Conservation (phyloP, 1,284 basidiomycete genomes). For the Malassezia slooffiae region DNA sequence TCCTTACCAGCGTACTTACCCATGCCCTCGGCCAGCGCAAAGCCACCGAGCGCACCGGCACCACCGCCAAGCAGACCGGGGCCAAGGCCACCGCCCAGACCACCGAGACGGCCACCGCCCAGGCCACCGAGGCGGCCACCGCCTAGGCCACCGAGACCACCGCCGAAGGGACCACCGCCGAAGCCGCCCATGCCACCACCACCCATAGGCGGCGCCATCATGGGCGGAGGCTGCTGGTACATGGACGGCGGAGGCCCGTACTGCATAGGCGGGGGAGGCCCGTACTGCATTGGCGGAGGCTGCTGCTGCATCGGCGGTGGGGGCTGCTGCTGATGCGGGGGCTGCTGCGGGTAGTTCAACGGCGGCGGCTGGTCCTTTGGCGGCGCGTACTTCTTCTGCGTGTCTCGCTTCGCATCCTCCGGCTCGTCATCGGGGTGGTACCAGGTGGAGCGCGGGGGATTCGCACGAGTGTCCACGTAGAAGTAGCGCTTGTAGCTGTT, state of each 20-base stretch:
- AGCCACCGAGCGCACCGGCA: conserved; percentile 14
- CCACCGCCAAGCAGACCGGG: conserved; percentile 36
- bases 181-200: conserved; percentile 26
- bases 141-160: conserved; percentile 28
- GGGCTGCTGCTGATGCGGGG: conserved; percentile 1
- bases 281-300: conserved; percentile 21
- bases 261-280: conserved; percentile 22
- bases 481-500: conserved; percentile 37
- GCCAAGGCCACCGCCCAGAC: conserved; percentile 28
- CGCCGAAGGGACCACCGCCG: conserved; percentile 23
- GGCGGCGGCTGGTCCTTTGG: conserved; percentile 1
- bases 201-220: conserved; percentile 10
- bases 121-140: conserved; percentile 13
- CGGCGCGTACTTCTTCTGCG: conserved; percentile 22
- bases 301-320: conserved; percentile 15
- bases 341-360: conserved; percentile 13
- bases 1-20: conserved; percentile 9
- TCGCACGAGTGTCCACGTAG: conserved; percentile 39
- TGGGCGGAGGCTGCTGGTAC: conserved; percentile 16
- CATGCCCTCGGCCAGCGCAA: conserved; percentile 11
- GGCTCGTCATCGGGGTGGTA: conserved; percentile 33
- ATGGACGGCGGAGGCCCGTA: conserved; percentile 23
- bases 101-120: conserved; percentile 19
- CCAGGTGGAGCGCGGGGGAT: conserved; percentile 41
- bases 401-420: no score